These are phyloP conservation scores for Stephanocyclus meneghinianus DNA, from an alignment of 352 stramenopile genomes.

Conservation along the genomic window DNA sequence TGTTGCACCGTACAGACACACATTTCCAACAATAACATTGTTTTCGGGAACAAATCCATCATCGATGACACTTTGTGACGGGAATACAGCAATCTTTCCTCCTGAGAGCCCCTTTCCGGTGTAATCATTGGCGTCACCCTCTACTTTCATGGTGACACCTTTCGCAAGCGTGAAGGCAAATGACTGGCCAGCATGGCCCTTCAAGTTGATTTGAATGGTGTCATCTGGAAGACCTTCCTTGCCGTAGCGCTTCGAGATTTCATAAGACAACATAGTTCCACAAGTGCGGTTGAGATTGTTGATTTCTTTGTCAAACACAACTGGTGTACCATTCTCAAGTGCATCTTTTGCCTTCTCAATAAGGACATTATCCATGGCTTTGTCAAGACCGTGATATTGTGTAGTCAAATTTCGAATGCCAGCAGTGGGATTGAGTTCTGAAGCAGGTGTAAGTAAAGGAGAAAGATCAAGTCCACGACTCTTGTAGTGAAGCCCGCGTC, in stretches of 20 bases:
- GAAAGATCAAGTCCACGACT: slow-evolving; percentile 88
- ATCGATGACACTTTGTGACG: slow-evolving; percentile 83
- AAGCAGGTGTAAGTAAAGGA: slow-evolving; percentile 90
- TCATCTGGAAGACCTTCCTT: slow-evolving; percentile 88
- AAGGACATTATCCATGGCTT: slow-evolving; percentile 89
- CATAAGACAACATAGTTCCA: slow-evolving; percentile 91
- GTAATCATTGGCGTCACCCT: slow-evolving; percentile 95
- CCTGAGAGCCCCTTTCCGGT: slow-evolving; percentile 92
- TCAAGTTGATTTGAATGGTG: slow-evolving; percentile 92
- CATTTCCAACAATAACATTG: slow-evolving; percentile 88
- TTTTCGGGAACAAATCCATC: slow-evolving; percentile 86
- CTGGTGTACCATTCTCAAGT: slow-evolving; percentile 85
- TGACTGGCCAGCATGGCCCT: slow-evolving; percentile 91
- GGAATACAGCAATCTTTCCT: slow-evolving; percentile 90
- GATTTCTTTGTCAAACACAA: slow-evolving; percentile 81
- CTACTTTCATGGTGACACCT: slow-evolving; percentile 89
- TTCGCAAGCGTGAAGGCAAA: slow-evolving; percentile 91
- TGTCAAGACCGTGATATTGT: slow-evolving; percentile 90
- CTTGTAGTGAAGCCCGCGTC: slow-evolving; percentile 84
- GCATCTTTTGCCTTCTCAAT: slow-evolving; percentile 87
- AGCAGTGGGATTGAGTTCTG: slow-evolving; percentile 89
- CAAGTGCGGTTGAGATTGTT: slow-evolving; percentile 92
- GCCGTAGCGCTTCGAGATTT: slow-evolving; percentile 91
- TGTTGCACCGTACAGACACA: slow-evolving; percentile 89
- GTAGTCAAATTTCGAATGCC: slow-evolving; percentile 85